Evolutionary conservation across 345 rosid genomes (phyloP), one percentile per base, ranked within the genome.

Genomic region (Aethionema arabicum): DNA sequence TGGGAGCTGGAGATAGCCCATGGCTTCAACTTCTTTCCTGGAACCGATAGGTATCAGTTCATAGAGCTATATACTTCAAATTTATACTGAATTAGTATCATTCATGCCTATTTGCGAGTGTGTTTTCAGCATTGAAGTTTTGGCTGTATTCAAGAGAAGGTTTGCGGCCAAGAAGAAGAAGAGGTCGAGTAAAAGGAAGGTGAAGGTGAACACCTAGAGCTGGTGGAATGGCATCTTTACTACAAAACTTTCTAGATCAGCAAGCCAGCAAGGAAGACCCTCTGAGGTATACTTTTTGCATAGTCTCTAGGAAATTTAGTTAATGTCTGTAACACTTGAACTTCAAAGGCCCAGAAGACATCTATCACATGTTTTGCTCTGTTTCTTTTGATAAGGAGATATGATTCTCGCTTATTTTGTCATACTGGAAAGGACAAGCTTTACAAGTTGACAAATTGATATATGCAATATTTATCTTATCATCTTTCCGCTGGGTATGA

Each of bases 11-110:
- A 89, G 59, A 85, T 82, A 31, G 95, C 84, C 8, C 91, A 92
- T 75, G 98, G 93, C 58, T 89, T 87, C 63, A 92, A 87, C 75
- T 89, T 92, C 80, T 89, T 92, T 67, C 98, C 96, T 4, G 95
- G 96, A 61, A 91, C 98, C 30, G 86, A 86, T 60, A 91, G 96
- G 96, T 88, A 77, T 42, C 54, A 72, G 35, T 59, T 35, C 8
- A 14, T 52, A 52, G 44, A 40, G 39, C 32, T 54, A 33, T 41
- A 33, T 56, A 36, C 35, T 12, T 61, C 3, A 4, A 7, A 32
- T 40, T n/a, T 31, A 42, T 38, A 31, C 32, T 61, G 46, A 37
- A 32, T 7, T 15, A 5, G 16, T 4, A 56, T 15, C 52, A 35
- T 53, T 39, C 36, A 32, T 15, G 55, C 52, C 46, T 57, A 45